phyloP scores from a whole-genome alignment of 352 stramenopile genomes.

The Peronospora belbahrii region DNA sequence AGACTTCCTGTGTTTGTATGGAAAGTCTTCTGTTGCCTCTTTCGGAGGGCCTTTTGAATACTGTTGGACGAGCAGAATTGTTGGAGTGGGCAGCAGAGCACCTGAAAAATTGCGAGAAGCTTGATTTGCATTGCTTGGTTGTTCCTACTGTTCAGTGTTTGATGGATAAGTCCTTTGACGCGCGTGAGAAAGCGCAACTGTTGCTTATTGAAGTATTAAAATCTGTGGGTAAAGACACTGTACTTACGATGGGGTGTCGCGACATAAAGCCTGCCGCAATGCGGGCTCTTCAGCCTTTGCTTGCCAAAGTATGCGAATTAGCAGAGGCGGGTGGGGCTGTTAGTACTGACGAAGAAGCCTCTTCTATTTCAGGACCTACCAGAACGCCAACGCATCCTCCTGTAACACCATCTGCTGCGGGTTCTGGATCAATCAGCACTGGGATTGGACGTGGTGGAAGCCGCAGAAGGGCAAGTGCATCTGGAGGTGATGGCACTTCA shows the following conservation, averaged over 20 bases:
- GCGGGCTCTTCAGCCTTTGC: slow-evolving; percentile 76
- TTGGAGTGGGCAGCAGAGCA: slow-evolving; percentile 70
- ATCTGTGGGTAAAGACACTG: slow-evolving; percentile 65
- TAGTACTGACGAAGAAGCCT: background rate
- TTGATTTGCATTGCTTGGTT: slow-evolving; percentile 64
- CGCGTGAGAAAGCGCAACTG: slow-evolving; percentile 71
- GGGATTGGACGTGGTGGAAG: slow-evolving; percentile 15
- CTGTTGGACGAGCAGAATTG: slow-evolving; percentile 69
- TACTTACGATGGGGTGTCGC: slow-evolving; percentile 60
- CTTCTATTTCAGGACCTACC: slow-evolving; percentile 2
- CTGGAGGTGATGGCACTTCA: slow-evolving; percentile 15
- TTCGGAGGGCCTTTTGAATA: slow-evolving; percentile 64
- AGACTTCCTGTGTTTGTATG: slow-evolving; percentile 53
- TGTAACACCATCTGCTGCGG: slow-evolving; percentile 3
- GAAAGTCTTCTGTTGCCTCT: slow-evolving; percentile 65
- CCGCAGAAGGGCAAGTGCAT: slow-evolving; percentile 18
- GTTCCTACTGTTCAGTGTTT: slow-evolving; percentile 70
- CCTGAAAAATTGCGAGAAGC: slow-evolving; percentile 46
- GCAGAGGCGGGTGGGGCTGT: slow-evolving; percentile 23
- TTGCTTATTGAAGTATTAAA: slow-evolving; percentile 78
- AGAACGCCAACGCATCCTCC: slow-evolving; percentile 5
- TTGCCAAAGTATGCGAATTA: slow-evolving; percentile 62
- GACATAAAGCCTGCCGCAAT: slow-evolving; percentile 84
- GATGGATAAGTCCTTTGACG: slow-evolving; percentile 78
- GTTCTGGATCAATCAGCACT: slow-evolving; percentile 4